phyloP scores from a whole-genome alignment of 352 stramenopile species.

The Blastocystis sp. region DNA sequence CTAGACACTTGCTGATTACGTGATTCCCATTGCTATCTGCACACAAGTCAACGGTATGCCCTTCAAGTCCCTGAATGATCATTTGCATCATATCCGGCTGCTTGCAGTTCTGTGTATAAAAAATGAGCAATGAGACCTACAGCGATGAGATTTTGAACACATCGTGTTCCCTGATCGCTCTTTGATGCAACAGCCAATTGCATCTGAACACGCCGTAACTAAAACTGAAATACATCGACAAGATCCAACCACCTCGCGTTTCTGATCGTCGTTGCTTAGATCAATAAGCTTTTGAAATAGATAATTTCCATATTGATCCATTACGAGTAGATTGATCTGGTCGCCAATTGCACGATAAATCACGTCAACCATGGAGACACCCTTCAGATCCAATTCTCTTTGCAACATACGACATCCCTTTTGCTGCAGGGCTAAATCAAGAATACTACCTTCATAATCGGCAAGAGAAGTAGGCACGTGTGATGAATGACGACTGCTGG shows the following conservation, averaged over 20 bases:
- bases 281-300: conserved; percentile 97
- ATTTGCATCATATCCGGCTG: conserved; percentile 78
- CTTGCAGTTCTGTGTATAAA: conserved; percentile 76
- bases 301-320: conserved; percentile 84
- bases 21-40: conserved; percentile 96
- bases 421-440: conserved; percentile 19
- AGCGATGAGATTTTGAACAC: conserved; percentile 96
- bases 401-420: conserved; percentile 43
- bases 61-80: conserved; percentile 85
- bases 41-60: conserved; percentile 86
- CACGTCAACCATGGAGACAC: not conserved
- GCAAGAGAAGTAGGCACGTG: not conserved
- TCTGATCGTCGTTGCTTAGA: conserved; percentile 83
- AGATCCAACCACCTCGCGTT: conserved; percentile 80
- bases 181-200: conserved; percentile 90
- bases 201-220: conserved; percentile 77
- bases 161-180: conserved; percentile 93
- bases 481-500: not conserved
- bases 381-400: not conserved
- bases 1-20: conserved; percentile 90
- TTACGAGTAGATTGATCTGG: not conserved
- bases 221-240: not conserved
- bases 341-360: not conserved
- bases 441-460: not conserved
- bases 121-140: not conserved